A percentile compares a stretch with the other conserved stretches of the same genome.
These are phyloP conservation scores for Apiospora pterosperma DNA, from an alignment of 2,329 filamentous ascomycete species.

Conservation along the genomic window DNA sequence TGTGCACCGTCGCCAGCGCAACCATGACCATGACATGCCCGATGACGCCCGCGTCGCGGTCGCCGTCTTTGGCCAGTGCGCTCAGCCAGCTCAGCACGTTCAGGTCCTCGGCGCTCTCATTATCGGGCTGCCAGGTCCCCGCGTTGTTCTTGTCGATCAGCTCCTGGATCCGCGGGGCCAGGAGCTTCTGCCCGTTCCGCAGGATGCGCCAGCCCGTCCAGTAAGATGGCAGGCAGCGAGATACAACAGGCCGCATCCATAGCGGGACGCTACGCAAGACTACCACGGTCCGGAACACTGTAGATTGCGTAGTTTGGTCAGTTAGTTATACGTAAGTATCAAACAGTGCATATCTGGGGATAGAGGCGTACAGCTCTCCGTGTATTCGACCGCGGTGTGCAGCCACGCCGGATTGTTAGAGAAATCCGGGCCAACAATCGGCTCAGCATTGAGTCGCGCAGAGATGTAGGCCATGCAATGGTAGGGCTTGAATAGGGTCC, in stretches of 20 bases:
- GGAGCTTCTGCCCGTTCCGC: not conserved
- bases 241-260: conserved; percentile 7
- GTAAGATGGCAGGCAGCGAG: conserved; percentile 11
- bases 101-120: conserved; percentile 5
- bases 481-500: too few relatives aligned
- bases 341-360: too few relatives aligned
- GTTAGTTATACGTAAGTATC: too few relatives aligned
- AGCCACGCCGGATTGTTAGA: too few relatives aligned
- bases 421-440: too few relatives aligned
- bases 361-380: too few relatives aligned
- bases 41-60: conserved; percentile 6
- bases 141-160: conserved; percentile 7
- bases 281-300: too few relatives aligned
- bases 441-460: too few relatives aligned
- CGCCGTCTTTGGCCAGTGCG: not conserved
- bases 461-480: too few relatives aligned
- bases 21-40: conserved; percentile 9
- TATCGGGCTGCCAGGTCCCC: conserved; percentile 4
- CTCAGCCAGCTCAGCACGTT: conserved; percentile 13
- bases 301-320: too few relatives aligned
- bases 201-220: conserved; percentile 9
- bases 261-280: conserved; percentile 8
- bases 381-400: too few relatives aligned
- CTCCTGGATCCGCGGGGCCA: conserved; percentile 9
- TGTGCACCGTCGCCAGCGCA: conserved; percentile 12